Evolutionary conservation across 768 basidiomycete species (phyloP).

Genomic region (Tricholoma hemisulphureum): DNA sequence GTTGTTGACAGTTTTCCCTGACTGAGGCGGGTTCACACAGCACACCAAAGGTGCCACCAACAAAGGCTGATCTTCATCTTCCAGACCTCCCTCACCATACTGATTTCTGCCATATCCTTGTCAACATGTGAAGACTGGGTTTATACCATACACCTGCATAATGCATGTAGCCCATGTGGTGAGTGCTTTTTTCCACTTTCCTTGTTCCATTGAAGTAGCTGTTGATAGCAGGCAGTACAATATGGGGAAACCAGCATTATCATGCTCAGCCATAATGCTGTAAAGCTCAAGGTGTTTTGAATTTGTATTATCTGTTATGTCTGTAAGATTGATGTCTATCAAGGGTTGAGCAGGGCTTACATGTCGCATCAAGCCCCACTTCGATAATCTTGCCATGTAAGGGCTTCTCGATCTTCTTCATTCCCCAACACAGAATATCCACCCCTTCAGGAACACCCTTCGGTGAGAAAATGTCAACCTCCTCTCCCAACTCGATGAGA

Average conservation of each 20-base stretch:
- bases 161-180: conserved; percentile 16
- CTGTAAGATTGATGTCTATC: not conserved
- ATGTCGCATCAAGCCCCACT: conserved; percentile 21
- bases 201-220: conserved; percentile 16
- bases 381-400: conserved; percentile 16
- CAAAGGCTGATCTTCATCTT: conserved; percentile 22
- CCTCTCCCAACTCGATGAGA: conserved; percentile 14
- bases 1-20: conserved; percentile 22
- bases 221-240: conserved; percentile 25
- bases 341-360: conserved; percentile 10
- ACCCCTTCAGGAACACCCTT: conserved; percentile 19
- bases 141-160: conserved; percentile 7
- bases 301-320: conserved; percentile 23
- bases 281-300: conserved; percentile 26
- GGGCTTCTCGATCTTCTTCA: conserved; percentile 13
- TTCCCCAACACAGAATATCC: conserved; percentile 20
- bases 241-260: conserved; percentile 25
- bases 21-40: conserved; percentile 14
- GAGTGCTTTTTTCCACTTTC: conserved; percentile 20
- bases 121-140: conserved; percentile 16
- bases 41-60: conserved; percentile 25
- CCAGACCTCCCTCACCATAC: conserved; percentile 14
- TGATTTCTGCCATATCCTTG: conserved; percentile 22
- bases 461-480: conserved; percentile 12
- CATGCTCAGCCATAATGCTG: conserved; percentile 22